phyloP scores from a whole-genome alignment of 805 yeast genomes.

The Groenewaldozyma tartarivorans region DNA sequence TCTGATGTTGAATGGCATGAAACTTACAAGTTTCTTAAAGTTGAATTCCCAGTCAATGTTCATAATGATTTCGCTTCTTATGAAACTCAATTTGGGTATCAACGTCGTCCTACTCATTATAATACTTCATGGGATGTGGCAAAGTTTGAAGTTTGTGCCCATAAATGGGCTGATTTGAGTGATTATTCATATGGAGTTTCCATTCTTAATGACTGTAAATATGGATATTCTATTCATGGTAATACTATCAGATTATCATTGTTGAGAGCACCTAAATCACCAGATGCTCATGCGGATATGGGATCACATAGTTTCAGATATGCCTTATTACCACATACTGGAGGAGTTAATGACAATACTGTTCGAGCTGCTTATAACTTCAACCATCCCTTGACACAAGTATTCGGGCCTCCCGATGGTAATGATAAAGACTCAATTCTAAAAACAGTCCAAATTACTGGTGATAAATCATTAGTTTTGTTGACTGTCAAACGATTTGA shows the following conservation, averaged over 20 bases:
- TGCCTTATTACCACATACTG: slow-evolving; percentile 76
- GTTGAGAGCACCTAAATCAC: slow-evolving; percentile 85
- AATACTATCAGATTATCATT: slow-evolving; percentile 78
- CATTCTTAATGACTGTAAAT: slow-evolving; percentile 72
- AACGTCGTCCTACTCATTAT: slow-evolving; percentile 86
- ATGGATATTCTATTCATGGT: slow-evolving; percentile 93
- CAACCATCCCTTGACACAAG: slow-evolving; percentile 42
- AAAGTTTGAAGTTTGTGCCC: slow-evolving; percentile 91
- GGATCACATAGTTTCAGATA: slow-evolving; percentile 77
- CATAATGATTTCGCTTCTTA: slow-evolving; percentile 70
- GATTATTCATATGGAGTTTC: slow-evolving; percentile 84
- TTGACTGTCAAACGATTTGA: slow-evolving; percentile 82
- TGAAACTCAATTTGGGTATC: slow-evolving; percentile 91
- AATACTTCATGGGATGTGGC: slow-evolving; percentile 97
- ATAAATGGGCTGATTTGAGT: slow-evolving; percentile 85
- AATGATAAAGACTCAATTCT: slow-evolving; percentile 19
- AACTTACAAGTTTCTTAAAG: slow-evolving; percentile 78
- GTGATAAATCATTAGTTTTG: slow-evolving; percentile 53
- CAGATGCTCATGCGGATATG: slow-evolving; percentile 93
- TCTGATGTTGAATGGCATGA: slow-evolving; percentile 80
- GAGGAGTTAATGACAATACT: slow-evolving; percentile 51
- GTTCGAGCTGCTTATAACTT: slow-evolving; percentile 72
- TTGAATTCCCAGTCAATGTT: slow-evolving; percentile 86
- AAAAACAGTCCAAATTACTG: slow-evolving; percentile 30
- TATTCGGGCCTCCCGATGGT: slow-evolving; percentile 6